A percentile compares a stretch with the other conserved stretches of the same genome.
These are phyloP conservation scores for Vitellaria paradoxa DNA, from an alignment of 179 eudicot genomes.

Conservation along the genomic window DNA sequence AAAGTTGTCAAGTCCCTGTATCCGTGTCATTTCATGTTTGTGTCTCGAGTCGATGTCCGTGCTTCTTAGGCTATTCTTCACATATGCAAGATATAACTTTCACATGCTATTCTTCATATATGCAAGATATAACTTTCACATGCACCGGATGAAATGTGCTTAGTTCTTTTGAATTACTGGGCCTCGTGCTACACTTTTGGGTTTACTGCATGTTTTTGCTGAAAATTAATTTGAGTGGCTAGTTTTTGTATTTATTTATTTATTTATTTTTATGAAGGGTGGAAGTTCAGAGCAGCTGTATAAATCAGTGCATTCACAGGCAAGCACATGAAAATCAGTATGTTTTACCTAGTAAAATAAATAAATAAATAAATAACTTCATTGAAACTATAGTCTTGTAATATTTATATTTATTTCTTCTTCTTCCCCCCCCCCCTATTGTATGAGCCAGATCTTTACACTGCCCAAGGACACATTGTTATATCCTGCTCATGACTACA, in stretches of 20 bases:
- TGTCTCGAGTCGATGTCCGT: too few relatives aligned
- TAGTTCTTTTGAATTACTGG: background rate
- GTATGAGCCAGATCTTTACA: conserved; percentile 67
- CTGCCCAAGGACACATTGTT: conserved; percentile 80
- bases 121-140: background rate
- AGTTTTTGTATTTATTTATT: background rate
- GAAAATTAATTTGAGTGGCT: conserved; percentile 1
- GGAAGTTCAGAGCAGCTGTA: conserved; percentile 83
- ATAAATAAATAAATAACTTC: background rate
- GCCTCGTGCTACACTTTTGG: background rate
- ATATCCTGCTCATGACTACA: conserved; percentile 99
- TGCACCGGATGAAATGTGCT: background rate
- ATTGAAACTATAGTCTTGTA: too few relatives aligned
- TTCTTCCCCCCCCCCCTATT: conserved; percentile 5
- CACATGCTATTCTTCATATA: background rate
- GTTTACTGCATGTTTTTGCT: background rate
- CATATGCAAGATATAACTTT: background rate
- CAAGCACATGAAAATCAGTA: conserved; percentile 27
- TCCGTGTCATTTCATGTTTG: too few relatives aligned
- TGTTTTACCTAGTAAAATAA: background rate
- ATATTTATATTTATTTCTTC: background rate
- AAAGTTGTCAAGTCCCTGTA: too few relatives aligned
- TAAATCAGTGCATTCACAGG: conserved; percentile 92
- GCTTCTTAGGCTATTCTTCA: background rate
- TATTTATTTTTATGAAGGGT: conserved; percentile 51